phyloP scores from a whole-genome alignment of 139 green algal genomes.

The Edaphochlamys debaryana region DNA sequence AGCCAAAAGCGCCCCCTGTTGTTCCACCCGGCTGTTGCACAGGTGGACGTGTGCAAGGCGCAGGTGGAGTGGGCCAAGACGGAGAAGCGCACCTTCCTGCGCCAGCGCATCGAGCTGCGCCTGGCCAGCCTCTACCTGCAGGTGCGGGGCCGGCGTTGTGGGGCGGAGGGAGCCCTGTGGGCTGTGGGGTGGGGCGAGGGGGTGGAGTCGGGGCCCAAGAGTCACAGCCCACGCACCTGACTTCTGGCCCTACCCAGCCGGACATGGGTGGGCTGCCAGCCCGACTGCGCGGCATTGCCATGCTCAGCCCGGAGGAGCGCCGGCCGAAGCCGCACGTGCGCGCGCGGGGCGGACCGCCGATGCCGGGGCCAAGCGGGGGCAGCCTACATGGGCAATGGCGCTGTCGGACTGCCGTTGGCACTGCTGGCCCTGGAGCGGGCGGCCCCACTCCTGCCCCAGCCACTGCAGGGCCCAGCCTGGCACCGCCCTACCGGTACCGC shows the following conservation, averaged over 20 bases:
- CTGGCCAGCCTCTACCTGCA: conserved; percentile 90
- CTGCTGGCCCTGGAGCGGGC: too few species aligned
- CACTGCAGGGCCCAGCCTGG: too few species aligned
- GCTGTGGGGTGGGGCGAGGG: background rate
- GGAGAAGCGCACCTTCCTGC: conserved; percentile 97
- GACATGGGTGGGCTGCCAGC: background rate
- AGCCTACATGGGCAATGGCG: too few species aligned
- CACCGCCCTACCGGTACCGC: too few species aligned
- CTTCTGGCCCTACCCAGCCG: background rate
- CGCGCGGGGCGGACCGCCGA: too few species aligned
- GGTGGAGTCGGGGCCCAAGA: background rate
- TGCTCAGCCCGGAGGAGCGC: too few species aligned
- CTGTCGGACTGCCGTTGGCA: too few species aligned
- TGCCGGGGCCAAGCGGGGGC: too few species aligned
- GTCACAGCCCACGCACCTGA: too few species aligned
- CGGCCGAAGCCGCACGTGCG: too few species aligned
- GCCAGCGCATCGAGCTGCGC: conserved; percentile 94
- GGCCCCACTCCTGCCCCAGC: too few species aligned
- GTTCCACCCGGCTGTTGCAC: background rate
- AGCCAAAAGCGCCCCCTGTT: background rate
- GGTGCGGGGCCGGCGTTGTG: background rate
- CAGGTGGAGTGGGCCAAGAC: conserved; percentile 92
- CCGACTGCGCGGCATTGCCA: too few species aligned
- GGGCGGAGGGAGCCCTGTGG: background rate
- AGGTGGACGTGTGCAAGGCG: conserved; percentile 94